Evolutionary conservation across 768 basidiomycete species (phyloP).

Genomic region (Russula sp.): DNA sequence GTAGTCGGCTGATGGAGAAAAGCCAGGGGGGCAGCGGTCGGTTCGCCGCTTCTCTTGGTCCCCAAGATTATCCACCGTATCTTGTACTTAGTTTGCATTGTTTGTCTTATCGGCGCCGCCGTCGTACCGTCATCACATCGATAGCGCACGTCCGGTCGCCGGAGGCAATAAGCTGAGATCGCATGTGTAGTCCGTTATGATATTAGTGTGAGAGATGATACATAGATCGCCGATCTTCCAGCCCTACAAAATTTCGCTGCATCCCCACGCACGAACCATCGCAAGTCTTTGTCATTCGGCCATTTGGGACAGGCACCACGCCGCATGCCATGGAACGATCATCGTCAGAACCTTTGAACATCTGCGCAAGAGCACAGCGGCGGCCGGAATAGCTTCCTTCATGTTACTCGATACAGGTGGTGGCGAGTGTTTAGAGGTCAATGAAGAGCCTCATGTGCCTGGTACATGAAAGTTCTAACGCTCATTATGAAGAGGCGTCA

Average conservation of each 20-base stretch:
- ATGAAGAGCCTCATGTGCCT: constrained; percentile 9
- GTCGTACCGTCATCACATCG: neutral
- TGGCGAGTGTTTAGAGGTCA: neutral
- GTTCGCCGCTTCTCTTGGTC: neutral
- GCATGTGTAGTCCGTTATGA: neutral
- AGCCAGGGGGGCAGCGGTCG: neutral
- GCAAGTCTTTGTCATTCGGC: neutral
- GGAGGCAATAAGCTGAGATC: neutral
- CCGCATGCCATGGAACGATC: neutral
- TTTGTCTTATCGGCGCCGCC: neutral
- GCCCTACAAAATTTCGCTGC: neutral
- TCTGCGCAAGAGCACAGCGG: neutral
- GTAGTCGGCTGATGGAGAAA: neutral
- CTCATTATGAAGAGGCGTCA: neutral
- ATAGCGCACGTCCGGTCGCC: neutral
- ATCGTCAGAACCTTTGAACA: neutral
- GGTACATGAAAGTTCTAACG: neutral
- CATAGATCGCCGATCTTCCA: constrained; percentile 6
- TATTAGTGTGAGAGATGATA: constrained; percentile 1
- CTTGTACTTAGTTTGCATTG: neutral
- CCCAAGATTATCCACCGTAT: neutral
- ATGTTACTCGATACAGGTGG: neutral
- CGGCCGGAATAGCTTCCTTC: neutral
- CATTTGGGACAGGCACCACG: neutral
- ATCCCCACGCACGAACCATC: neutral